Evolutionary conservation across 2,329 filamentous ascomycete species (phyloP).

Genomic region (Sporothrix phasma): DNA sequence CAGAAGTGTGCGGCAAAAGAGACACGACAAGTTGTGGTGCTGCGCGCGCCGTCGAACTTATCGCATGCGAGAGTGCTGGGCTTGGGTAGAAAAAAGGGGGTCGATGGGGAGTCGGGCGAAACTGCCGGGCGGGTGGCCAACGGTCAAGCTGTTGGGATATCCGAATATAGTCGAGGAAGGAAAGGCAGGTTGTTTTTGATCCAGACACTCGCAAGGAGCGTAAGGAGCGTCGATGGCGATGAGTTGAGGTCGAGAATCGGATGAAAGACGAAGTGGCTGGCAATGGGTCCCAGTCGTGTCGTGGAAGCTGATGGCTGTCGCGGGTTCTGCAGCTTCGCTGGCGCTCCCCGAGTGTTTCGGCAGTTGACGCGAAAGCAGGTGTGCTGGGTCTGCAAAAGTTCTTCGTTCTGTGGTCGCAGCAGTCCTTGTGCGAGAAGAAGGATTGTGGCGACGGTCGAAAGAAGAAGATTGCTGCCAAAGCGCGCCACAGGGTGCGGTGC

Average conservation of each 20-base stretch:
- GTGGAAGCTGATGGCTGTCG: not conserved
- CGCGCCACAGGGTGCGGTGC: constrained; percentile 11
- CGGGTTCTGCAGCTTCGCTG: not conserved
- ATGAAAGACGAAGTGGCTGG: not conserved
- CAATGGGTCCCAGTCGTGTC: not conserved
- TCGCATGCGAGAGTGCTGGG: not conserved
- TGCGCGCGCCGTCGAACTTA: not conserved
- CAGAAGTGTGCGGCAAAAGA: not conserved
- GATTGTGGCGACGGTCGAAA: constrained; percentile 8
- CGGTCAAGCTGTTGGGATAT: no score
- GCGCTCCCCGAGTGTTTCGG: not conserved
- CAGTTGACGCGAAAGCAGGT: not conserved
- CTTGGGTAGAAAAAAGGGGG: not conserved
- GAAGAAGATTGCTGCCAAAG: constrained; percentile 8
- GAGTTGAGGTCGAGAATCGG: not conserved
- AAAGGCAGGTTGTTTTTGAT: not conserved
- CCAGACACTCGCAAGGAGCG: not conserved
- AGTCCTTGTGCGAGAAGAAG: not conserved
- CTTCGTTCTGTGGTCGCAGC: not conserved
- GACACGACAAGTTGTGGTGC: not conserved
- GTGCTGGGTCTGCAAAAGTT: not conserved
- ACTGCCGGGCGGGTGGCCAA: no score
- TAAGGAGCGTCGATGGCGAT: no score
- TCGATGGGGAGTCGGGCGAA: not conserved
- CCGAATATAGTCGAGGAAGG: not conserved